Conservation (phyloP, 495 filamentous ascomycete genomes). For the Tetracladium setigerum region DNA sequence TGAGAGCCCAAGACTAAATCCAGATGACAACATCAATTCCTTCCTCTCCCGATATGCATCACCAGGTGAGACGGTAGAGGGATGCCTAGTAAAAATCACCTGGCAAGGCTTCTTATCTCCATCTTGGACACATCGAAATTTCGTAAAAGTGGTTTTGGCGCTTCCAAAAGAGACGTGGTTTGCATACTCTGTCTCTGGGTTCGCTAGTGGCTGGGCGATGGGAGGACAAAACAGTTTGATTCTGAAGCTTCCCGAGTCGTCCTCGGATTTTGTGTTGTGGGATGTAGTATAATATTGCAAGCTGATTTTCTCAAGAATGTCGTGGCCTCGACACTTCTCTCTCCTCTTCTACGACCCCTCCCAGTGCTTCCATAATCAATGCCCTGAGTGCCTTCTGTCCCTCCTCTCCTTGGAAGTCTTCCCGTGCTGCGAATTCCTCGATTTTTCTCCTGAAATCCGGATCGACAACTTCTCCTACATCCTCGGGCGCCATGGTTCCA, state of each 20-base stretch:
- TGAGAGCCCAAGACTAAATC: constrained; percentile 60
- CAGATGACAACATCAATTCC: constrained; percentile 65
- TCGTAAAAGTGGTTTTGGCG: constrained; percentile 30
- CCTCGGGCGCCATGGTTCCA: constrained; percentile 56
- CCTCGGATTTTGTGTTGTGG: constrained; percentile 46
- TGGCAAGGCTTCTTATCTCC: constrained; percentile 46
- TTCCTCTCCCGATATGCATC: constrained; percentile 76
- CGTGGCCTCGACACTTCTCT: constrained; percentile 51
- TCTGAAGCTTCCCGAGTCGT: constrained; percentile 32
- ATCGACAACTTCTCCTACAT: constrained; percentile 50
- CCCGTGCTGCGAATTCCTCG: constrained; percentile 64
- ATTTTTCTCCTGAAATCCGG: constrained; percentile 67
- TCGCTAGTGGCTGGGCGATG: constrained; percentile 32
- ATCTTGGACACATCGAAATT: constrained; percentile 33
- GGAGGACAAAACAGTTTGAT: constrained; percentile 39
- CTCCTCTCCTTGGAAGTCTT: constrained; percentile 63
- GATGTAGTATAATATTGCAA: constrained; percentile 27
- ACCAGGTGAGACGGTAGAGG: constrained; percentile 30
- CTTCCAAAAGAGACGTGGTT: constrained; percentile 42
- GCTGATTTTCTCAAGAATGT: constrained; percentile 33
- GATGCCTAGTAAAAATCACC: constrained; percentile 38
- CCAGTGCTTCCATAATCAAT: constrained; percentile 63
- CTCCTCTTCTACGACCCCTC: constrained; percentile 44
- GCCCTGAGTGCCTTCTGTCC: constrained; percentile 61
- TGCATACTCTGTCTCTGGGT: constrained; percentile 36